Base-by-base conservation (phyloP, 2,329 filamentous ascomycete genomes). In the Pestalotiopsis sp. region DNA sequence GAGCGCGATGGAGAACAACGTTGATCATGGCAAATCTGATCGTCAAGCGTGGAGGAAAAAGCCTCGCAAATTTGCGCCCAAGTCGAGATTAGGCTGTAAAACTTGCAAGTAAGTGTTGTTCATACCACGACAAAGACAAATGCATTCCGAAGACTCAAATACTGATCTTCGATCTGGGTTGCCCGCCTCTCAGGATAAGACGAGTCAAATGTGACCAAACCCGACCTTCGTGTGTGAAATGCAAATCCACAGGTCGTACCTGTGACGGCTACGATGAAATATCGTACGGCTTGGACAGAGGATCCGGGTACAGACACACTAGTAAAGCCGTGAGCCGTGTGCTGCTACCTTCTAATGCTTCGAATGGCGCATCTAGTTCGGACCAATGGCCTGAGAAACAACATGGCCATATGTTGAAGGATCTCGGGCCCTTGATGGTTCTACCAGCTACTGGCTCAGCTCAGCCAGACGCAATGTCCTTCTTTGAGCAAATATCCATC, bases 31-130 rank as follows among this genome's bases (percentile, higher is more conserved):
- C 70, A 76, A 74, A 68, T 63, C 41, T 25, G 70, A 61, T 66
- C 80, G 72, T 69, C 75, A 79, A 69, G 75, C 77, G 52, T 81
- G 79, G 79, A 80, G 79, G 72, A 81, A 70, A 70, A 78, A 73
- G 67, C 79, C 80, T 71, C 77, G 79, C 59, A 78, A 76, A 56
- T 81, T 78, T 41, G 78, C 80, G 67, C 78, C 79, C 70, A 82
- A 81, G 73, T 81, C 79, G 70, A 78, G 75, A 73, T 72, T 78
- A 14, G 80, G 79, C 62, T 82, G 79, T 71, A 80, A 78, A 71
- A 81, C 80, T 57, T 81, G 80, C 79, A 81, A 82, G 80, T 81
- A 68, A 78, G 79, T 75, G 20, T 64, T 17, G 20, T 63, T 20
- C 17, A 27, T 63, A 20, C 4, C 60, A 68, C 60, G 36, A 60